Conservation (phyloP, 2,329 filamentous ascomycete genomes). For the Dactylellina leptospora region DNA sequence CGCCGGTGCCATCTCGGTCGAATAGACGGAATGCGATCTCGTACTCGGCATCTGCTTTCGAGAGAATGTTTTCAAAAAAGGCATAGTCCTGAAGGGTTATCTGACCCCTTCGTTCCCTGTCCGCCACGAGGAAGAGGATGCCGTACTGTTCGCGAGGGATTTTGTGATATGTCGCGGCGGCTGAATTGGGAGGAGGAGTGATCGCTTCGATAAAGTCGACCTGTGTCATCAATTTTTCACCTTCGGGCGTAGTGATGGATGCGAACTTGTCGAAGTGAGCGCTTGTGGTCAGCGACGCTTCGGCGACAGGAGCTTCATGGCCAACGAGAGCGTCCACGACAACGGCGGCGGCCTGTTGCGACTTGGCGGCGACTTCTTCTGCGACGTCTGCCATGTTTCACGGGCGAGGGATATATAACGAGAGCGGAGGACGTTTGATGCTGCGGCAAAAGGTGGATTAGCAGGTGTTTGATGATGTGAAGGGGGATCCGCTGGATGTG, state of each 20-base stretch:
- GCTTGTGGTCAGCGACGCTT: conserved; percentile 68
- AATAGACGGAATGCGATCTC: conserved; percentile 98
- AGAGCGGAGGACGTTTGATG: not conserved
- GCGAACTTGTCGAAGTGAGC: conserved; percentile 80
- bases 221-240: conserved; percentile 80
- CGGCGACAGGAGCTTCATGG: conserved; percentile 27
- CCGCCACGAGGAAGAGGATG: conserved; percentile 90
- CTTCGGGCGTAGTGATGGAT: conserved; percentile 73
- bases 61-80: conserved; percentile 90
- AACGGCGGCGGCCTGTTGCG: conserved; percentile 41
- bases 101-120: conserved; percentile 76
- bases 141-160: conserved; percentile 96
- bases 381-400: conserved; percentile 36
- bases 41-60: conserved; percentile 96
- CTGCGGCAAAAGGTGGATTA: too few relatives aligned
- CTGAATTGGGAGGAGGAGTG: conserved; percentile 76
- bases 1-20: conserved; percentile 82
- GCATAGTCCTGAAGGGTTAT: conserved; percentile 86
- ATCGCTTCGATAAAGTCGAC: conserved; percentile 92
- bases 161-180: conserved; percentile 81
- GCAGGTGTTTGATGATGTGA: too few relatives aligned
- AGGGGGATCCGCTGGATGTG: too few relatives aligned
- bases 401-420: conserved; percentile 3
- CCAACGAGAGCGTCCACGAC: conserved; percentile 46
- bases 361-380: conserved; percentile 34